Evolutionary conservation across 768 basidiomycete species (phyloP).

Genomic region (Rhizopogon vinicolor): DNA sequence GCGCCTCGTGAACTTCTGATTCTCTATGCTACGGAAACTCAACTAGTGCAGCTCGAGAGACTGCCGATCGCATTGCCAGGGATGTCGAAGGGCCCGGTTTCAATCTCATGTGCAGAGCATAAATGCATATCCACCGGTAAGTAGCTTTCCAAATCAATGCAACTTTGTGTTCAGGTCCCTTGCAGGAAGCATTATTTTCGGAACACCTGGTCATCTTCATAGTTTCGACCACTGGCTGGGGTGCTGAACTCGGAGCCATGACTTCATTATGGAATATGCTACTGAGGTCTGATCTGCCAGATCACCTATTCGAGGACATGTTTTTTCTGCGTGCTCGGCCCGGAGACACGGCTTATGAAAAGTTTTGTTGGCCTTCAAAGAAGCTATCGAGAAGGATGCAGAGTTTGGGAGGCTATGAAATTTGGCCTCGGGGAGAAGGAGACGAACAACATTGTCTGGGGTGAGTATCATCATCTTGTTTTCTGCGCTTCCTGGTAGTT

Average conservation of each 20-base stretch:
- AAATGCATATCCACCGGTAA: conserved; percentile 26
- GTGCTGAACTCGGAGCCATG: conserved; percentile 78
- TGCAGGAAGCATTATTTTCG: conserved; percentile 61
- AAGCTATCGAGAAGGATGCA: conserved; percentile 62
- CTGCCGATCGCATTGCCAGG: conserved; percentile 66
- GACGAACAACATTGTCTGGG: conserved; percentile 88
- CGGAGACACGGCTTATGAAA: conserved; percentile 83
- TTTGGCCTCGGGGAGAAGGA: conserved; percentile 71
- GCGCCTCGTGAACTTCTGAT: conserved; percentile 44
- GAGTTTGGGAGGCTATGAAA: conserved; percentile 63
- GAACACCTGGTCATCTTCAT: conserved; percentile 72
- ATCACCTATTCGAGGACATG: conserved; percentile 76
- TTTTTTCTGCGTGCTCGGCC: conserved; percentile 77
- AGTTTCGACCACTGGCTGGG: conserved; percentile 81
- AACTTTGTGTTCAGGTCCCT: not conserved
- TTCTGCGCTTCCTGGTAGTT: not conserved
- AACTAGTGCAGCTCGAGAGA: conserved; percentile 77
- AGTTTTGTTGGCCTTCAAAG: conserved; percentile 92
- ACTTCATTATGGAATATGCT: conserved; percentile 72
- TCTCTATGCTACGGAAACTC: conserved; percentile 82
- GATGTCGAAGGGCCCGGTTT: conserved; percentile 57
- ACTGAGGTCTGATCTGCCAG: conserved; percentile 70
- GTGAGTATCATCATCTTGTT: conserved; percentile 35
- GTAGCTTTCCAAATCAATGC: not conserved
- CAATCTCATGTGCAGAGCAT: conserved; percentile 33